These are phyloP conservation scores for Penicillium verhagenii DNA, from an alignment of 495 filamentous ascomycete species.

Conservation along the genomic window DNA sequence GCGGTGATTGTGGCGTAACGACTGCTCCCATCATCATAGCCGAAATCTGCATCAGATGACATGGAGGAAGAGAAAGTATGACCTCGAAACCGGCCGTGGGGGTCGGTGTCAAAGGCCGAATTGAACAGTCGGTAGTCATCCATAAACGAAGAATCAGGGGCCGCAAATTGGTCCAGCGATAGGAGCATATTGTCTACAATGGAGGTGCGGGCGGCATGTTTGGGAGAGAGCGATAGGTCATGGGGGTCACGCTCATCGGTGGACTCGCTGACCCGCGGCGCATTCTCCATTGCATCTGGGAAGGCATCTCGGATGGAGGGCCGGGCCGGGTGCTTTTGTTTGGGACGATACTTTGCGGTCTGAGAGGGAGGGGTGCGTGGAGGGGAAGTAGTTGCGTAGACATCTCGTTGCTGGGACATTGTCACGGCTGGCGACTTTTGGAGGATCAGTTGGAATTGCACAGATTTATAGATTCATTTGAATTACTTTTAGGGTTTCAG, in stretches of 20 bases:
- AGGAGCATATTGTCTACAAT: slow-evolving; percentile 91
- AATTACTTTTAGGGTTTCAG: no score
- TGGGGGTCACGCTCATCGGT: slow-evolving; percentile 72
- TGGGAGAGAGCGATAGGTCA: slow-evolving; percentile 75
- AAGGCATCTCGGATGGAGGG: slow-evolving; percentile 51
- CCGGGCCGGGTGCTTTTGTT: slow-evolving; percentile 29
- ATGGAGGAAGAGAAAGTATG: slow-evolving; percentile 66
- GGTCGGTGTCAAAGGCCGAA: slow-evolving; percentile 37
- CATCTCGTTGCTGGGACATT: slow-evolving; percentile 35
- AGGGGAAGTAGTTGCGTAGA: slow-evolving; percentile 31
- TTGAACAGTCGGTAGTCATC: slow-evolving; percentile 46
- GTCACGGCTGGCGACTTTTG: slow-evolving; percentile 21
- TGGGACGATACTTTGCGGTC: slow-evolving; percentile 32
- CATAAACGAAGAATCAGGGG: slow-evolving; percentile 43
- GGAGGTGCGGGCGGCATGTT: slow-evolving; percentile 77
- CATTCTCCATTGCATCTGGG: slow-evolving; percentile 45
- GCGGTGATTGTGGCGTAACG: slow-evolving; percentile 56
- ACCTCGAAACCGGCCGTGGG: slow-evolving; percentile 50
- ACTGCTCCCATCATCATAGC: slow-evolving; percentile 61
- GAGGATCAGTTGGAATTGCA: neutral
- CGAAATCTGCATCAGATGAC: slow-evolving; percentile 72
- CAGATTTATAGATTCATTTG: slow-evolving; percentile 7
- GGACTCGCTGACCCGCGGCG: slow-evolving; percentile 41
- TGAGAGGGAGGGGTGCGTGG: slow-evolving; percentile 48
- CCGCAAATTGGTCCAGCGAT: slow-evolving; percentile 77